These are phyloP conservation scores for Chaetomium tenue DNA, from an alignment of 495 filamentous ascomycete species.

Conservation along the genomic window DNA sequence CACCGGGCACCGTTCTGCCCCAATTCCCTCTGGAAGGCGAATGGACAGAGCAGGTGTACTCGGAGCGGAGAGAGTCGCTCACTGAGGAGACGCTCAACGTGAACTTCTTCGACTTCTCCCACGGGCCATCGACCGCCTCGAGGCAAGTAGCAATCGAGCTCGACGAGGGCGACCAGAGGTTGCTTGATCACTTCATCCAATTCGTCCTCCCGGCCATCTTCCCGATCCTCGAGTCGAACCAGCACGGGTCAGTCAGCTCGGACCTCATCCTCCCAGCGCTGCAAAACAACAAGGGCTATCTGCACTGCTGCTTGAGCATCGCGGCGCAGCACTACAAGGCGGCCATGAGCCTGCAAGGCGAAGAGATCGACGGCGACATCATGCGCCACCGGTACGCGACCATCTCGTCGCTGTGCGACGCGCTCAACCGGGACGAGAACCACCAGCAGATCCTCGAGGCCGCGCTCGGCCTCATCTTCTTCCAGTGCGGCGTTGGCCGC, in stretches of 20 bases:
- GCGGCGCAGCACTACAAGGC: slow-evolving; percentile 93
- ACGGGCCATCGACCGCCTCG: slow-evolving; percentile 53
- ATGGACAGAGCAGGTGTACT: slow-evolving; percentile 74
- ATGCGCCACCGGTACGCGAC: slow-evolving; percentile 89
- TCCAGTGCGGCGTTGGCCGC: slow-evolving; percentile 88
- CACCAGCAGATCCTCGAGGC: slow-evolving; percentile 90
- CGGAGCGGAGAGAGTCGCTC: slow-evolving; percentile 61
- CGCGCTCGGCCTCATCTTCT: slow-evolving; percentile 94
- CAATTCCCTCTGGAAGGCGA: slow-evolving; percentile 65
- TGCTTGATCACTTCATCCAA: slow-evolving; percentile 90
- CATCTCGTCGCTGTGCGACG: slow-evolving; percentile 81
- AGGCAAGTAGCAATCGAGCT: slow-evolving; percentile 74
- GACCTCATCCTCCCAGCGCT: slow-evolving; percentile 81
- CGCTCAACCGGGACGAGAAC: slow-evolving; percentile 73
- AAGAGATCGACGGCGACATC: slow-evolving; percentile 86
- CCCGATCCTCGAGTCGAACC: slow-evolving; percentile 84
- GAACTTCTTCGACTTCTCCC: slow-evolving; percentile 73
- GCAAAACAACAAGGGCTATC: slow-evolving; percentile 85
- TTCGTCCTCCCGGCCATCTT: slow-evolving; percentile 86
- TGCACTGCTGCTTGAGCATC: slow-evolving; percentile 95
- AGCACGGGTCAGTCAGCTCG: slow-evolving; percentile 71
- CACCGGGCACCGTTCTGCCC: slow-evolving; percentile 59
- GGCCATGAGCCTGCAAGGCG: slow-evolving; percentile 58
- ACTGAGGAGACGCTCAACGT: slow-evolving; percentile 65
- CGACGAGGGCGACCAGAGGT: slow-evolving; percentile 80